Base-by-base conservation (phyloP, 306 rosid species). In the Corylus heterophylla region DNA sequence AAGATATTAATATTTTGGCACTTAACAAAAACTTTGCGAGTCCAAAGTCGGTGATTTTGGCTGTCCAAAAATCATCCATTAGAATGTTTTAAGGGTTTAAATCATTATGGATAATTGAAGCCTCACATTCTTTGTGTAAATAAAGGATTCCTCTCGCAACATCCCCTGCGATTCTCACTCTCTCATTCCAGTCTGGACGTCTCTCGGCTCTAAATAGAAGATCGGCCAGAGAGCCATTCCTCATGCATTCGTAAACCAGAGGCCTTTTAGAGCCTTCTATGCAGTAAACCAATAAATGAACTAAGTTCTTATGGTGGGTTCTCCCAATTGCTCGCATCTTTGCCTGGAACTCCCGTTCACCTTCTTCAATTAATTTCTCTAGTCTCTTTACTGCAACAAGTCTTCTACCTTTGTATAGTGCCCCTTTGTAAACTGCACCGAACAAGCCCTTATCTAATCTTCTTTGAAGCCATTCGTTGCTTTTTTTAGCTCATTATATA, bases 251-350 rank as follows among this genome's bases (percentile, higher is more conserved):
- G 22, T 77, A 77, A 61, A 76, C 73, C 7, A 76, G 74, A 49
- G 64, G 80, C 39, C 80, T 48, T 66, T 76, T 76, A 8, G 80
- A 64, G 52, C 51, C 63, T 18, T 76, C 80, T 4, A 31, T n/a
- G 0, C 80, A 76, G 20, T 63, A 76, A n/a, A 74, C 80, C 16
- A 77, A 11, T 42, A 77, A 39, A 56, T 54, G 14, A 18, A 77
- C 81, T 8, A 77, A 39, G 69, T 77, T 77, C 69, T 27, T 77
- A 54, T 77, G 81, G 52, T 77, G 73, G 22, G 75, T 69, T 54
- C 81, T 77, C 22, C 81, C 75, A 39, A 77, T 77, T 68, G 75
- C 71, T 68, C 58, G 49, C 81, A 77, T 77, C 81, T 77, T 69
- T 8, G 81, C 68, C 1, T 12, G 68, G 14, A 77, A 77, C 54